Percentiles rank a stretch among this genome's conserved stretches.
phyloP scores from a whole-genome alignment of 2,329 filamentous ascomycete species.

The Magnaporthiopsis poae region DNA sequence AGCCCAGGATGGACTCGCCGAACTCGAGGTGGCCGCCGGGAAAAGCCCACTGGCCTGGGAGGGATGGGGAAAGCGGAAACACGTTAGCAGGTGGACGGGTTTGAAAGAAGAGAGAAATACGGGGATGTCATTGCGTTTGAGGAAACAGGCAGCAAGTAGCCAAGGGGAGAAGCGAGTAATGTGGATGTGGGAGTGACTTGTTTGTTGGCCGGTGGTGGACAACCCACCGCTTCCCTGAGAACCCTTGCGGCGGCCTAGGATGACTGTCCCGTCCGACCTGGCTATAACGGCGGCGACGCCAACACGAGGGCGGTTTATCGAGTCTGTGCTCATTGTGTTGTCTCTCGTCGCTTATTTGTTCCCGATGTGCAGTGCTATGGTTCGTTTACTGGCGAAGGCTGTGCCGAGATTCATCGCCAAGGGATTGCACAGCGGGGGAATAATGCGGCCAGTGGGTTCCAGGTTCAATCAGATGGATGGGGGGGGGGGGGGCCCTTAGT shows the following conservation, averaged over 20 bases:
- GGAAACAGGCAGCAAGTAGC: neutral
- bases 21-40: conserved; percentile 70
- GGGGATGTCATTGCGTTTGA: neutral
- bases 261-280: conserved; percentile 31
- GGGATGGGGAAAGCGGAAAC: neutral
- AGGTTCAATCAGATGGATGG: no score
- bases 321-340: no score
- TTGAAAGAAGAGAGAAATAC: neutral
- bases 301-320: conserved; percentile 24
- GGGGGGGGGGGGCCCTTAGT: no score
- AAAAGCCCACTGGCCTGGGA: conserved; percentile 41
- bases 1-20: conserved; percentile 51
- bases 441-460: no score
- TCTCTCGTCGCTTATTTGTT: no score
- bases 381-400: no score
- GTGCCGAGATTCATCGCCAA: no score
- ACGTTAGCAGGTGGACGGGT: neutral
- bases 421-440: no score
- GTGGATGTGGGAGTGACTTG: no score
- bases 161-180: neutral
- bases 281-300: conserved; percentile 39
- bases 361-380: no score
- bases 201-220: neutral
- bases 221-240: conserved; percentile 38
- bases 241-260: conserved; percentile 38